A percentile compares a stretch with the other conserved stretches of the same genome.
These are phyloP conservation scores for Aspergillus pseudoterreus DNA, from an alignment of 2,329 filamentous ascomycete species.

Conservation along the genomic window DNA sequence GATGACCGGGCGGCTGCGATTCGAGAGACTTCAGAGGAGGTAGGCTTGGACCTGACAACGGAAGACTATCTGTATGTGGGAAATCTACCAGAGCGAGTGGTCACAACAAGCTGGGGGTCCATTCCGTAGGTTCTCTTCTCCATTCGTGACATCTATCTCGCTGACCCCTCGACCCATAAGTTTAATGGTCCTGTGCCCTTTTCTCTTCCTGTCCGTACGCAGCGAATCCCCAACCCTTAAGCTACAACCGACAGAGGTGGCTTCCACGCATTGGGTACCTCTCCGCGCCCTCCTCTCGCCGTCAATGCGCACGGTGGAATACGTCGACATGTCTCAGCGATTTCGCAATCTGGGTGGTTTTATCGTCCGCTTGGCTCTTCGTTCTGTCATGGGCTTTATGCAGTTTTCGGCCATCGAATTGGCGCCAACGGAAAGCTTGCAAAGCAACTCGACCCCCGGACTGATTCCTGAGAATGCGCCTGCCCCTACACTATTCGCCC, in stretches of 20 bases:
- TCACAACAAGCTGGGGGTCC: slow-evolving; percentile 65
- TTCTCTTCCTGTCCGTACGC: slow-evolving; percentile 61
- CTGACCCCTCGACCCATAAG: slow-evolving; percentile 33
- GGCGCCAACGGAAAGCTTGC: slow-evolving; percentile 58
- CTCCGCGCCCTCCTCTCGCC: slow-evolving; percentile 59
- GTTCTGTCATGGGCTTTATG: slow-evolving; percentile 61
- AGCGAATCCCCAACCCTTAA: slow-evolving; percentile 54
- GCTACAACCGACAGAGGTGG: slow-evolving; percentile 66
- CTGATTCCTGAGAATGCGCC: slow-evolving; percentile 40
- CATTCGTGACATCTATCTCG: neutral
- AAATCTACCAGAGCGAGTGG: slow-evolving; percentile 63
- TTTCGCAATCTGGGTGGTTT: slow-evolving; percentile 55
- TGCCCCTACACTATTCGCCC: slow-evolving; percentile 20
- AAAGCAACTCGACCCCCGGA: slow-evolving; percentile 52
- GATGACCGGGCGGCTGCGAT: slow-evolving; percentile 61
- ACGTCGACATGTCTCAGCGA: slow-evolving; percentile 62
- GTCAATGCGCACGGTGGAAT: slow-evolving; percentile 57
- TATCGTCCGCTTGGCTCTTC: slow-evolving; percentile 52
- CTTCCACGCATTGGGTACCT: slow-evolving; percentile 66
- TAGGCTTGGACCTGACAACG: slow-evolving; percentile 57
- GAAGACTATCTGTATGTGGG: slow-evolving; percentile 50
- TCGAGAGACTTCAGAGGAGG: slow-evolving; percentile 64
- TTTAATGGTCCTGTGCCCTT: slow-evolving; percentile 67
- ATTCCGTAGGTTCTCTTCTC: slow-evolving; percentile 44
- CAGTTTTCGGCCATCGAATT: slow-evolving; percentile 63